These are phyloP conservation scores for Alternaria panax DNA, from an alignment of 2,329 filamentous ascomycete species.

Conservation along the genomic window DNA sequence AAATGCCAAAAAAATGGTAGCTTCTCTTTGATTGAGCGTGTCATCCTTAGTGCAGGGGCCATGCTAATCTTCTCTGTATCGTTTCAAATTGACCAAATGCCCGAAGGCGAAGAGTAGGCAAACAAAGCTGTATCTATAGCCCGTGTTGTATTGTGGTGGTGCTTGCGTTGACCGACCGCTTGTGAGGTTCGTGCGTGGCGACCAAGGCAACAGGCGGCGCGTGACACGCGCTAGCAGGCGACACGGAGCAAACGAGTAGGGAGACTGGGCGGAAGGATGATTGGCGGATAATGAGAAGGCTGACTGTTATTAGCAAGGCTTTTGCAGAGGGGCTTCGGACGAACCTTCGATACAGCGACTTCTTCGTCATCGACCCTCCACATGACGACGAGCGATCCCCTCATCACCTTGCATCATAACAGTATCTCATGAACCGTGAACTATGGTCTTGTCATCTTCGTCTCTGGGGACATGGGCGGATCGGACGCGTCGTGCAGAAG, in stretches of 20 bases:
- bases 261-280: background rate
- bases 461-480: background rate
- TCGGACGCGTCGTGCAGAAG: background rate
- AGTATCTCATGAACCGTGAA: background rate
- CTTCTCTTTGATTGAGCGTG: slow-evolving; percentile 58
- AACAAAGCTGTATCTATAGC: background rate
- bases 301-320: background rate
- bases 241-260: background rate
- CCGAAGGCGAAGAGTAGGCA: slow-evolving; percentile 14
- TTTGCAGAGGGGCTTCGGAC: background rate
- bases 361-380: background rate
- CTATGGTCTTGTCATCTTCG: background rate
- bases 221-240: background rate
- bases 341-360: background rate
- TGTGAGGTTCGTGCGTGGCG: background rate
- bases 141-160: background rate
- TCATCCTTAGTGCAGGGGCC: slow-evolving; percentile 87
- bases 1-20: slow-evolving; percentile 35
- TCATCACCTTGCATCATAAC: background rate
- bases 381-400: background rate
- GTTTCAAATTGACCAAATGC: slow-evolving; percentile 38
- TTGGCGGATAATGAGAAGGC: background rate
- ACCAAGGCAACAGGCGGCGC: slow-evolving; percentile 4
- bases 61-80: slow-evolving; percentile 55
- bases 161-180: background rate